Percentiles rank a stretch among this genome's conserved stretches.
Conservation (phyloP, 129 eudicot genomes). For the Flaveria sonorensis region DNA sequence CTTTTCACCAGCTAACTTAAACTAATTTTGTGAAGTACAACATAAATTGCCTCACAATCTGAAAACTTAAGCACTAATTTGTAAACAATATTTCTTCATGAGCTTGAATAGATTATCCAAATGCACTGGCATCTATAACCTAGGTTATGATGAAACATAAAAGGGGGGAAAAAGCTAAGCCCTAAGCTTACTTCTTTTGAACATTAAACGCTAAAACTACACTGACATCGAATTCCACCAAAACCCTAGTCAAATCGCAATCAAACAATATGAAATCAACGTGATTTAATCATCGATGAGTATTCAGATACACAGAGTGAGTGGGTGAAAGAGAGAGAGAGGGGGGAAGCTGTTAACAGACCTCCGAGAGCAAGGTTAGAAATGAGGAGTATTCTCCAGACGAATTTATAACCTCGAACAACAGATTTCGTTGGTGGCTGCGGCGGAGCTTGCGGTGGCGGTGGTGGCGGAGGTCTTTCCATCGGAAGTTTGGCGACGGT, state of each 20-base stretch:
- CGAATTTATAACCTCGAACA: conserved; percentile 49
- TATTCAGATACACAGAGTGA: not conserved
- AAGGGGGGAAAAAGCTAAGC: not conserved
- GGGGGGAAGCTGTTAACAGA: not conserved
- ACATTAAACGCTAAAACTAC: conserved; percentile 6
- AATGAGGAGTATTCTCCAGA: conserved; percentile 71
- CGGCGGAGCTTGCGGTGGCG: conserved; percentile 13
- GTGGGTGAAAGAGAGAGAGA: not conserved
- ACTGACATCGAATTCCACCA: not conserved
- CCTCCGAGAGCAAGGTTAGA: conserved; percentile 83
- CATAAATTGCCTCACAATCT: not conserved
- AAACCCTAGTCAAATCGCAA: not conserved
- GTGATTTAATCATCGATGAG: not conserved
- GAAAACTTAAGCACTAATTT: not conserved
- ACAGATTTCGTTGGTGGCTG: conserved; percentile 38
- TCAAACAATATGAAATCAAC: not conserved
- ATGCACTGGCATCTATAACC: not conserved
- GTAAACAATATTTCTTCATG: not conserved
- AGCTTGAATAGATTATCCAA: not conserved
- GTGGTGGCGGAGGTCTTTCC: conserved; percentile 25
- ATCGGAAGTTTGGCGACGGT: conserved; percentile 33
- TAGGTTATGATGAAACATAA: not conserved
- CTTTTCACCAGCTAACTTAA: too few species aligned
- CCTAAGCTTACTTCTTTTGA: conserved; percentile 1
- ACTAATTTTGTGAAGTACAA: not conserved